A percentile compares a stretch with the other conserved stretches of the same genome.
phyloP scores from a whole-genome alignment of 352 stramenopile genomes.

The Globisporangium iwayamae region DNA sequence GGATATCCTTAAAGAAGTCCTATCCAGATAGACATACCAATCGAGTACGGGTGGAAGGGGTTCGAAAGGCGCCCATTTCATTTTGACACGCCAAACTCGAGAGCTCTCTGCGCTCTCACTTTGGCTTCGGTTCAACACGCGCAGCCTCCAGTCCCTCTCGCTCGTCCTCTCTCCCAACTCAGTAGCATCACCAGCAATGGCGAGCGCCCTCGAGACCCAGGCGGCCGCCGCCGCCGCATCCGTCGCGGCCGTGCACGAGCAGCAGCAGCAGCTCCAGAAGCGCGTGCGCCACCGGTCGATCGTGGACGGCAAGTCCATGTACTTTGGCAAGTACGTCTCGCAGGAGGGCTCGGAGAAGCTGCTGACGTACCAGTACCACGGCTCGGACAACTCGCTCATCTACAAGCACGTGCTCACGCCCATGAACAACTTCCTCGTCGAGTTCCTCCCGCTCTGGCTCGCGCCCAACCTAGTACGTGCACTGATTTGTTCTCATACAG shows the following conservation, averaged over 20 bases:
- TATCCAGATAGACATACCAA: too few relatives aligned
- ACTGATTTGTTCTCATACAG: not conserved
- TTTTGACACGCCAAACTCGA: conserved; percentile 8
- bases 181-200: conserved; percentile 3
- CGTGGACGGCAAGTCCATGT: conserved; percentile 76
- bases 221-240: conserved; percentile 15
- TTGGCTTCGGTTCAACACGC: conserved; percentile 11
- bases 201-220: conserved; percentile 8
- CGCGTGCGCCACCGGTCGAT: conserved; percentile 71
- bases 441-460: conserved; percentile 74
- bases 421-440: conserved; percentile 83
- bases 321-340: conserved; percentile 88
- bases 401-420: conserved; percentile 86
- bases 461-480: conserved; percentile 66
- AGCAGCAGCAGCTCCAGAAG: conserved; percentile 45
- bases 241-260: conserved; percentile 17
- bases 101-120: not conserved
- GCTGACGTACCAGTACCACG: conserved; percentile 84
- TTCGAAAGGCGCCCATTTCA: conserved; percentile 1
- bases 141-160: not conserved
- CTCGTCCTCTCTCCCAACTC: not conserved
- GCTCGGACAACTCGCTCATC: conserved; percentile 81
- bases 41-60: not conserved
- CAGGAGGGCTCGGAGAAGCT: conserved; percentile 84
- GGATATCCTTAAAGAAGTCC: too few relatives aligned